Conservation (phyloP, 2,329 filamentous ascomycete species). For the Cytospora schulzeri region DNA sequence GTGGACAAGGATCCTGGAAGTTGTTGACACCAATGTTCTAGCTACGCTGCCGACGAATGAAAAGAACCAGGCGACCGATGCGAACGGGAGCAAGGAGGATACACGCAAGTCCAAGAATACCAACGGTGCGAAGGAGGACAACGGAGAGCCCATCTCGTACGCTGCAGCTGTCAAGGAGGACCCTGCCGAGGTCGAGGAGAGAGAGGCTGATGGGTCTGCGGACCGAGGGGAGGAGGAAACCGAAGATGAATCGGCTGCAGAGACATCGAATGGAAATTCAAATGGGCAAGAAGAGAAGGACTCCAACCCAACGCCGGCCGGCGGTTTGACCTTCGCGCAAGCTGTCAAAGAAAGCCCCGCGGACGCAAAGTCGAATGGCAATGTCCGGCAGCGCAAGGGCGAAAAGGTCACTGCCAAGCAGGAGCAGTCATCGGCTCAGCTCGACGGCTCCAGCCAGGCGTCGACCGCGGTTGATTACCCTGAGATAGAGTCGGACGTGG, state of each 20-base stretch:
- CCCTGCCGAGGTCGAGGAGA: constrained; percentile 14
- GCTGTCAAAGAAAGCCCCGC: constrained; percentile 22
- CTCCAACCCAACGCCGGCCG: constrained; percentile 21
- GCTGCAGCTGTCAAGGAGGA: constrained; percentile 24
- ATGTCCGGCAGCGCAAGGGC: not conserved
- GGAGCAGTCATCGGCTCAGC: constrained; percentile 3
- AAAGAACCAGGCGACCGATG: not conserved
- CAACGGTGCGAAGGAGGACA: not conserved
- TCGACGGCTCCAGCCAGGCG: constrained; percentile 15
- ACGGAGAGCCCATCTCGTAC: constrained; percentile 12
- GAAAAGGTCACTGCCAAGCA: not conserved
- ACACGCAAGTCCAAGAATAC: constrained; percentile 25
- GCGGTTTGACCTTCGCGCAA: constrained; percentile 25
- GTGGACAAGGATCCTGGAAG: constrained; percentile 1
- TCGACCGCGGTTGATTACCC: constrained; percentile 27
- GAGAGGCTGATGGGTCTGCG: not conserved
- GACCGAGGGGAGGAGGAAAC: not conserved
- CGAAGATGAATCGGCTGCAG: not conserved
- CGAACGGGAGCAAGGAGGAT: constrained; percentile 22
- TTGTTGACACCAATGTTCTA: constrained; percentile 26
- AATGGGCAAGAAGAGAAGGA: not conserved
- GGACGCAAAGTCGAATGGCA: constrained; percentile 1
- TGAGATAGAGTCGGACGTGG: constrained; percentile 18
- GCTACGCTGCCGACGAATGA: constrained; percentile 15
- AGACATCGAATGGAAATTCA: not conserved